phyloP scores from a whole-genome alignment of 108 stramenopile species.

The Cyclotella kingstonii region DNA sequence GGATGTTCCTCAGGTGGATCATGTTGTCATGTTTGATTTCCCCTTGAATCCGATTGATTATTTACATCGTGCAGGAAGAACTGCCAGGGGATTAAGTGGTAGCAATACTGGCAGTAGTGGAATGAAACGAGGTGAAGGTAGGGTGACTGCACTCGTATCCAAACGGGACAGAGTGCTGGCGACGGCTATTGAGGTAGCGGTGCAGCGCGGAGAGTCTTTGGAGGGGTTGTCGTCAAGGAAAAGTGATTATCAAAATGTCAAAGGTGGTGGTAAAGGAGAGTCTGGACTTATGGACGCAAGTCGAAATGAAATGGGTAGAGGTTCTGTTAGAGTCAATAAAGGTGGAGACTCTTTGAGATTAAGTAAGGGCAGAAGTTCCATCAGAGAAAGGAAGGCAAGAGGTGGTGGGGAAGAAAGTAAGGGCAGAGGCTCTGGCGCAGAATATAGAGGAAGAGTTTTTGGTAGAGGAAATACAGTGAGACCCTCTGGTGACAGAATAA shows the following conservation, averaged over 20 bases:
- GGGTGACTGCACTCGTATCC: conserved; percentile 82
- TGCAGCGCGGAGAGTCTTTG: conserved; percentile 73
- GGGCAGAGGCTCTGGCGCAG: conserved; percentile 2
- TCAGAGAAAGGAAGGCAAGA: not conserved
- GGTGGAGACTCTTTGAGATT: conserved; percentile 10
- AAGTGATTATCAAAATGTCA: conserved; percentile 75
- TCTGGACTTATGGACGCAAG: conserved; percentile 12
- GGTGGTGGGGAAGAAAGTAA: conserved; percentile 13
- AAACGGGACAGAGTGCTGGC: conserved; percentile 88
- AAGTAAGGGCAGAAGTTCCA: not conserved
- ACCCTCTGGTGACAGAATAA: not conserved
- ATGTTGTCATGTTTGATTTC: conserved; percentile 94
- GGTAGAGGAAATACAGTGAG: conserved; percentile 5
- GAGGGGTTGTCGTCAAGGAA: conserved; percentile 80
- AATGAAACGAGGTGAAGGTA: conserved; percentile 54
- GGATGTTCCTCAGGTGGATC: conserved; percentile 87
- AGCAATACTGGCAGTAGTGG: not conserved
- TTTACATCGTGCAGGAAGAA: conserved; percentile 89
- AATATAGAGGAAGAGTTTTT: not conserved
- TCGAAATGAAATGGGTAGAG: not conserved
- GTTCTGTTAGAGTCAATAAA: conserved; percentile 1
- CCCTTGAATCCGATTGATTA: conserved; percentile 94
- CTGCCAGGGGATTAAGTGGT: conserved; percentile 67
- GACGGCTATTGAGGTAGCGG: conserved; percentile 78
- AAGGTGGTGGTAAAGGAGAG: conserved; percentile 9